phyloP scores from a whole-genome alignment of 2,329 filamentous ascomycete species.

The Beauveria caledonica region DNA sequence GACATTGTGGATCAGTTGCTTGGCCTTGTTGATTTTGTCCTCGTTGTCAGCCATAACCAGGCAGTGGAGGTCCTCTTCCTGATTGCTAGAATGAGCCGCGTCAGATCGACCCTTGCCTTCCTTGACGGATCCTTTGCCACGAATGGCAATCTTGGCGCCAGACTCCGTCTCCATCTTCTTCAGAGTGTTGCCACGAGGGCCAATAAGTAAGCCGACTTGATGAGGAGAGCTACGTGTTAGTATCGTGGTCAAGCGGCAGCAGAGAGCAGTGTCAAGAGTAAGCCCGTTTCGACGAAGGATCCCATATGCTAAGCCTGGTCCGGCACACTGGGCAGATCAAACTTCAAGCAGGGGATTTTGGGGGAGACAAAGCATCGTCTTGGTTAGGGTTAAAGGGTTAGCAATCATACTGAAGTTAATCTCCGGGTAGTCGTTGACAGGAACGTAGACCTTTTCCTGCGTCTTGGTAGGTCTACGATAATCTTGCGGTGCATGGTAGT shows the following conservation, averaged over 20 bases:
- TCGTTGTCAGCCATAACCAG: slow-evolving; percentile 99
- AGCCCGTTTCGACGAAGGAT: slow-evolving; percentile 26
- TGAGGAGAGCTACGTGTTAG: slow-evolving; percentile 87
- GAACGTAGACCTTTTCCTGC: slow-evolving; percentile 99
- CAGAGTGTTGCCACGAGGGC: slow-evolving; percentile 97
- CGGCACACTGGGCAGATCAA: slow-evolving; percentile 27
- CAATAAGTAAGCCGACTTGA: slow-evolving; percentile 99
- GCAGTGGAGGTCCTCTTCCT: slow-evolving; percentile 98
- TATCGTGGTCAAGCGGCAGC: slow-evolving; percentile 34
- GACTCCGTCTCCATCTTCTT: slow-evolving; percentile 99
- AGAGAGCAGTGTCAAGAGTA: slow-evolving; percentile 27
- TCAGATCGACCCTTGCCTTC: slow-evolving; percentile 99
- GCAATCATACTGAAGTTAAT: slow-evolving; percentile 99
- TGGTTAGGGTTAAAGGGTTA: slow-evolving; percentile 90
- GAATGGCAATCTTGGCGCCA: slow-evolving; percentile 96
- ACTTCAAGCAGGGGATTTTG: slow-evolving; percentile 28
- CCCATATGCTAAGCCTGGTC: slow-evolving; percentile 21
- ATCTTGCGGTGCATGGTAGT: slow-evolving; percentile 97
- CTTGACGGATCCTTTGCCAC: slow-evolving; percentile 98
- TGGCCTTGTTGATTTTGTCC: slow-evolving; percentile 99
- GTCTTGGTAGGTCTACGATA: slow-evolving; percentile 99
- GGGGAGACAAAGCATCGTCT: slow-evolving; percentile 20
- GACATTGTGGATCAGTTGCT: slow-evolving; percentile 95
- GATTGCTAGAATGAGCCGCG: slow-evolving; percentile 97
- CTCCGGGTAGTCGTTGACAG: slow-evolving; percentile 99